Evolutionary conservation across 345 rosid species (phyloP).

Genomic region (Abelmoschus esculentus): DNA sequence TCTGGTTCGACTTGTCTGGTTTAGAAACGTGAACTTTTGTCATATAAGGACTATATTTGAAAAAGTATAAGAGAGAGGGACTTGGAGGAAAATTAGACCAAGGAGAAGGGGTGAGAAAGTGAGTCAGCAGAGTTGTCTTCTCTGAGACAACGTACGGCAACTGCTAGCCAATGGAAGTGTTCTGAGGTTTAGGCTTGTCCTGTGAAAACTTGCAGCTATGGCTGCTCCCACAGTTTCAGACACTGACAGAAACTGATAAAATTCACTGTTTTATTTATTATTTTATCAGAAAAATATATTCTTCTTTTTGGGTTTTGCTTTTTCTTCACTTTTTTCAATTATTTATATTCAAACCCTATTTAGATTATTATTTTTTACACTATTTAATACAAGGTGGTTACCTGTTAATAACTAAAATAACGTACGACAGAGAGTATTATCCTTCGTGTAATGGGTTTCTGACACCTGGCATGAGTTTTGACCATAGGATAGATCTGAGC

Average conservation of each 20-base stretch:
- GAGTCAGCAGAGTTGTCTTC: conserved; percentile 7
- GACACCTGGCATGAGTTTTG: conserved; percentile 41
- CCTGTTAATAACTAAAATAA: conserved; percentile 7
- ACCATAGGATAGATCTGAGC: conserved; percentile 30
- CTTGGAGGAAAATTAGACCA: too few species aligned
- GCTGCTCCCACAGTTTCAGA: conserved; percentile 33
- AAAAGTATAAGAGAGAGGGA: too few species aligned
- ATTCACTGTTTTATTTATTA: background rate
- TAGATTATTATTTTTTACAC: background rate
- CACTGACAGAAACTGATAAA: background rate
- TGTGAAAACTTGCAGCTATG: conserved; percentile 22
- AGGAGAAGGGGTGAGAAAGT: conserved; percentile 13
- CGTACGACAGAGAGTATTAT: conserved; percentile 21
- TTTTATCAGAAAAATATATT: background rate
- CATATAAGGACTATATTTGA: too few species aligned
- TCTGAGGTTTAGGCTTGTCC: conserved; percentile 33
- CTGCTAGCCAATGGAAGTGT: conserved; percentile 38
- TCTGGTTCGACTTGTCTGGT: too few species aligned
- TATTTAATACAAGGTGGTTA: conserved; percentile 30
- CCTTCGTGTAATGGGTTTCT: conserved; percentile 28
- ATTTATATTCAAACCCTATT: background rate
- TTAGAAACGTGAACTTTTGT: too few species aligned
- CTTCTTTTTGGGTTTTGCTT: background rate
- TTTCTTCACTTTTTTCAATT: background rate
- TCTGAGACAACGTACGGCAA: conserved; percentile 28